phyloP scores from a whole-genome alignment of 1,139 yeast species.

The Insectozyma bohioensis region DNA sequence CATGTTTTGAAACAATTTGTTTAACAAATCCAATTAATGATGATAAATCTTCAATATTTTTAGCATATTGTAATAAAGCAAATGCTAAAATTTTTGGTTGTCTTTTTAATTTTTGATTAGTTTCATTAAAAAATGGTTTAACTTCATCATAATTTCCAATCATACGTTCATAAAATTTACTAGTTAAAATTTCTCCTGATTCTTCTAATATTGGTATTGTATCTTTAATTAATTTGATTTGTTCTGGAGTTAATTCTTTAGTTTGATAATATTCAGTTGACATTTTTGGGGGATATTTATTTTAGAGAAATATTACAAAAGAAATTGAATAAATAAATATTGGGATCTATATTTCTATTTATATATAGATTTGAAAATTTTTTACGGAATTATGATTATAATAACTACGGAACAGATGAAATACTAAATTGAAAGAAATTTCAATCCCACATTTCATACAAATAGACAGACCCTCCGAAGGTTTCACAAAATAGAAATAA shows the following conservation, averaged over 20 bases:
- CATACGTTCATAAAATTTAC: constrained; percentile 57
- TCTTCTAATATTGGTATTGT: constrained; percentile 60
- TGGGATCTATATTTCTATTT: too few relatives aligned
- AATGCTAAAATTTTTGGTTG: constrained; percentile 69
- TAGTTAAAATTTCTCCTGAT: constrained; percentile 56
- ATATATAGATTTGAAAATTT: not conserved
- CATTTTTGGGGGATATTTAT: constrained; percentile 4
- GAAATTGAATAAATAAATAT: too few relatives aligned
- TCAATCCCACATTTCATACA: too few relatives aligned
- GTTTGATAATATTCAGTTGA: constrained; percentile 10
- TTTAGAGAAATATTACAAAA: too few relatives aligned
- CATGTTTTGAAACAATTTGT: constrained; percentile 65
- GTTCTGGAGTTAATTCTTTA: constrained; percentile 28
- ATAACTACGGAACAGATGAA: too few relatives aligned
- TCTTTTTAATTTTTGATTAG: constrained; percentile 53
- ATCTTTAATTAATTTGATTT: constrained; percentile 45
- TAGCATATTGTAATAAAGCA: constrained; percentile 62
- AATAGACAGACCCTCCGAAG: too few relatives aligned
- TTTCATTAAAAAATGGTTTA: constrained; percentile 57
- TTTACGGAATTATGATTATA: too few relatives aligned
- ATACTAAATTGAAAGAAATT: too few relatives aligned
- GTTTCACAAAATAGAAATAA: too few relatives aligned
- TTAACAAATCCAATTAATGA: constrained; percentile 55
- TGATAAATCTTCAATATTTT: constrained; percentile 59
- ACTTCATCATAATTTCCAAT: constrained; percentile 52